Evolutionary conservation across 1,139 yeast species (phyloP).

Genomic region (Geotrichum klebahnii): DNA sequence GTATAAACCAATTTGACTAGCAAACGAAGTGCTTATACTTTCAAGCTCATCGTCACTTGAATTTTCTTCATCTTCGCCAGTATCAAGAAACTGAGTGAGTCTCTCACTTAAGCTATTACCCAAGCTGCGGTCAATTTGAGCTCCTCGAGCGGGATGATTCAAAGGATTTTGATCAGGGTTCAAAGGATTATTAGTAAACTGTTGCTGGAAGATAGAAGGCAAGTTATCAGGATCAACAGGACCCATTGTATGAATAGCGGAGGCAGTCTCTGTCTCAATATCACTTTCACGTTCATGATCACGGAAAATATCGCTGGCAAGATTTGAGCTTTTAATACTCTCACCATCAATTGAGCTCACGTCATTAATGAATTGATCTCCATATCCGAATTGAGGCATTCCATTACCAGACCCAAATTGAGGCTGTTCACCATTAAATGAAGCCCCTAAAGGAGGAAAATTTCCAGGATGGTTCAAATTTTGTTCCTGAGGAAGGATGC

Average conservation of each 20-base stretch:
- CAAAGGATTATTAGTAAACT: slow-evolving; percentile 19
- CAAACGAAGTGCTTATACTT: slow-evolving; percentile 48
- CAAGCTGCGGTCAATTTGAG: slow-evolving; percentile 28
- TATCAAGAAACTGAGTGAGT: slow-evolving; percentile 40
- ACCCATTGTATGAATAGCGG: slow-evolving; percentile 13
- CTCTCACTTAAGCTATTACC: slow-evolving; percentile 47
- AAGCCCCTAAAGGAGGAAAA: slow-evolving; percentile 6
- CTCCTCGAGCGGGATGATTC: background rate
- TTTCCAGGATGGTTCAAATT: background rate
- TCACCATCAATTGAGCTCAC: slow-evolving; percentile 16
- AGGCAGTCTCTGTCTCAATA: slow-evolving; percentile 4
- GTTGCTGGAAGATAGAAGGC: slow-evolving; percentile 26
- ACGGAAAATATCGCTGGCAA: slow-evolving; percentile 16
- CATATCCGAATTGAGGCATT: slow-evolving; percentile 7
- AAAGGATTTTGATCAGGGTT: background rate
- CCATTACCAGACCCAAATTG: slow-evolving; percentile 2
- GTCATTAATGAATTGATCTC: slow-evolving; percentile 16
- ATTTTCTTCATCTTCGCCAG: slow-evolving; percentile 33
- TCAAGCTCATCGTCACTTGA: slow-evolving; percentile 48
- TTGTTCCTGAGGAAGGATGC: background rate
- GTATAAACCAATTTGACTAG: slow-evolving; percentile 42
- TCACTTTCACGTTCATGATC: slow-evolving; percentile 13
- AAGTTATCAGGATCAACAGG: slow-evolving; percentile 24
- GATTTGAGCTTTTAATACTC: slow-evolving; percentile 14
- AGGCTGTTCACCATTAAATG: background rate